phyloP scores from a whole-genome alignment of 2,329 filamentous ascomycete species.

The Fusarium decemcellulare region DNA sequence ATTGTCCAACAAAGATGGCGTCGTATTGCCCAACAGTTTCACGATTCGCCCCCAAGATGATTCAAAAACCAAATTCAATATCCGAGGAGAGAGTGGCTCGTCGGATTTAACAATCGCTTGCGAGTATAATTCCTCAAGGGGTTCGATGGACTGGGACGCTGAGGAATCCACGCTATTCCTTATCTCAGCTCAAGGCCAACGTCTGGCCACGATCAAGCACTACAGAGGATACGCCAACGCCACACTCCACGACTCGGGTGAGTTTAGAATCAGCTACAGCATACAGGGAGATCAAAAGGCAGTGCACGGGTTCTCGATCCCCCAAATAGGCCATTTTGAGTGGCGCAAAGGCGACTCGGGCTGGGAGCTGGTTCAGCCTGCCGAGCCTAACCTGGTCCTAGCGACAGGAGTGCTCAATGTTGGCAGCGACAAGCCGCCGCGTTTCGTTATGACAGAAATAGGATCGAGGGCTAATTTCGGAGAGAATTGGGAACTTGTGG shows the following conservation, averaged over 20 bases:
- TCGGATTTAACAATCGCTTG: neutral
- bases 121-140: neutral
- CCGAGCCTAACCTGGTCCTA: neutral
- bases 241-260: neutral
- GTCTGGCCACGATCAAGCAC: neutral
- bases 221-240: neutral
- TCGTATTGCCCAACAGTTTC: neutral
- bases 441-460: neutral
- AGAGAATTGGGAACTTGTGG: neutral
- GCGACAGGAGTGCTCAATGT: conserved; percentile 1
- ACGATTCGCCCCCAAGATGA: neutral
- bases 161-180: neutral
- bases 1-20: neutral
- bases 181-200: neutral
- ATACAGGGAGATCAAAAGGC: neutral
- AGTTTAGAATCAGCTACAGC: neutral
- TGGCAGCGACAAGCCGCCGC: neutral
- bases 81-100: neutral
- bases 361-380: neutral
- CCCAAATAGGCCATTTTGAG: neutral
- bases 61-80: neutral
- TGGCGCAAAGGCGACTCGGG: conserved; percentile 1
- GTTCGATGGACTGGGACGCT: neutral
- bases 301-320: neutral
- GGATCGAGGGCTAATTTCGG: neutral